Evolutionary conservation across 139 green algal genomes (phyloP).

Genomic region (Astrephomene gubernaculifera): DNA sequence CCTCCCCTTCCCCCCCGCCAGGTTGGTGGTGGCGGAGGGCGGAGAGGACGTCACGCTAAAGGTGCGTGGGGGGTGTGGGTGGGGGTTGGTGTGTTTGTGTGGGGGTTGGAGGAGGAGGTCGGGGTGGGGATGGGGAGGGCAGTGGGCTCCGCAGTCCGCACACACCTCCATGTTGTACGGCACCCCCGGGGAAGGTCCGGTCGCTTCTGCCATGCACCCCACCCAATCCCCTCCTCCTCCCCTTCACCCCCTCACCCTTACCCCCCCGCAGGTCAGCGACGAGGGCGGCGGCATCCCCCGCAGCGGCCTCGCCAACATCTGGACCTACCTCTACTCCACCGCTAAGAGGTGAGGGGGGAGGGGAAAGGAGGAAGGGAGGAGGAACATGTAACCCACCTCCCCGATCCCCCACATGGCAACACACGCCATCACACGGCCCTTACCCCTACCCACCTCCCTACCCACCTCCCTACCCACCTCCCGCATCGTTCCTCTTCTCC

Average conservation of each 20-base stretch:
- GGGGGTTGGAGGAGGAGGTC: background rate
- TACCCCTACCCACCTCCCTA: too few species aligned
- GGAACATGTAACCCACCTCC: too few species aligned
- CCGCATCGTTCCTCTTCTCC: background rate
- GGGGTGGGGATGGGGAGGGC: too few species aligned
- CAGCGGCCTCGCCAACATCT: constrained; percentile 93
- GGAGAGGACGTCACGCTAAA: constrained; percentile 99
- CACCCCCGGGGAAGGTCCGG: too few species aligned
- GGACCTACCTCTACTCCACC: constrained; percentile 99
- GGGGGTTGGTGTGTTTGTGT: background rate
- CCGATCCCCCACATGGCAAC: too few species aligned
- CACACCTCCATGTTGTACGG: too few species aligned
- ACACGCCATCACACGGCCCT: too few species aligned
- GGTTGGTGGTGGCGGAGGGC: constrained; percentile 95
- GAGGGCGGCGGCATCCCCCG: constrained; percentile 97
- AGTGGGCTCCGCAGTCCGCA: too few species aligned
- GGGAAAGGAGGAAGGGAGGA: too few species aligned
- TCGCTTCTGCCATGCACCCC: too few species aligned
- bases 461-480: too few species aligned
- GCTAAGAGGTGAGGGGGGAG: constrained; percentile 72
- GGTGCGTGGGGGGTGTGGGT: constrained; percentile 53
- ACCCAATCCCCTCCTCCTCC: background rate
- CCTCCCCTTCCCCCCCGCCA: background rate
- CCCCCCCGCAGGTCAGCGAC: constrained; percentile 74
- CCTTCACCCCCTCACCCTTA: background rate